Evolutionary conservation across 208 protist species (phyloP).

Genomic region (Leptomonas pyrrhocoris): DNA sequence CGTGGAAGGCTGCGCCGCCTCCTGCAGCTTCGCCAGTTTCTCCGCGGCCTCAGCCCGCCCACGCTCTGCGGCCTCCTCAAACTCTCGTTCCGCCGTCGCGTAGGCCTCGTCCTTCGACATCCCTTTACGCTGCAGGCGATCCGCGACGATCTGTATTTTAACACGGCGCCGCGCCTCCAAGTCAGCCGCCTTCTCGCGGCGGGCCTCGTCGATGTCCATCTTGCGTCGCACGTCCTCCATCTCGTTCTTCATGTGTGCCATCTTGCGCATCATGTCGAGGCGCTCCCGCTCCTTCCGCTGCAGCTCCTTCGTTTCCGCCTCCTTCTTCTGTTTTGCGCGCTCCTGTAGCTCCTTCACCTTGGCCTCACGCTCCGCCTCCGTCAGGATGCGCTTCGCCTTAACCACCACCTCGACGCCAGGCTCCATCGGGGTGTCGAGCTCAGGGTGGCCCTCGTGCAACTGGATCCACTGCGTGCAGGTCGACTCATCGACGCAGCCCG

Average conservation of each 20-base stretch:
- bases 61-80: slow-evolving; percentile 45
- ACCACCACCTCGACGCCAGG: slow-evolving; percentile 70
- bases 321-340: slow-evolving; percentile 55
- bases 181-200: slow-evolving; percentile 62
- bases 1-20: not conserved
- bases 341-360: slow-evolving; percentile 76
- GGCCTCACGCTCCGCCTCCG: slow-evolving; percentile 67
- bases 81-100: slow-evolving; percentile 45
- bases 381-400: slow-evolving; percentile 67
- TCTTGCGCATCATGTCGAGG: slow-evolving; percentile 64
- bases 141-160: slow-evolving; percentile 67
- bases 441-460: slow-evolving; percentile 83
- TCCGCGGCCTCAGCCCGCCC: slow-evolving; percentile 39
- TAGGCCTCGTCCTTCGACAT: slow-evolving; percentile 56
- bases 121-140: slow-evolving; percentile 71
- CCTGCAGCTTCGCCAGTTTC: slow-evolving; percentile 22
- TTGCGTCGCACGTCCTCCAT: slow-evolving; percentile 58
- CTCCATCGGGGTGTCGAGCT: slow-evolving; percentile 81
- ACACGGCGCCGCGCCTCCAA: slow-evolving; percentile 55
- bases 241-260: slow-evolving; percentile 52
- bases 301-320: slow-evolving; percentile 53
- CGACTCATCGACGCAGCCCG: slow-evolving; percentile 77
- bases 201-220: slow-evolving; percentile 48
- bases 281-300: slow-evolving; percentile 62
- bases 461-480: slow-evolving; percentile 87